Evolutionary conservation across 2,329 filamentous ascomycete species (phyloP).

Genomic region (Fusarium annulatum): DNA sequence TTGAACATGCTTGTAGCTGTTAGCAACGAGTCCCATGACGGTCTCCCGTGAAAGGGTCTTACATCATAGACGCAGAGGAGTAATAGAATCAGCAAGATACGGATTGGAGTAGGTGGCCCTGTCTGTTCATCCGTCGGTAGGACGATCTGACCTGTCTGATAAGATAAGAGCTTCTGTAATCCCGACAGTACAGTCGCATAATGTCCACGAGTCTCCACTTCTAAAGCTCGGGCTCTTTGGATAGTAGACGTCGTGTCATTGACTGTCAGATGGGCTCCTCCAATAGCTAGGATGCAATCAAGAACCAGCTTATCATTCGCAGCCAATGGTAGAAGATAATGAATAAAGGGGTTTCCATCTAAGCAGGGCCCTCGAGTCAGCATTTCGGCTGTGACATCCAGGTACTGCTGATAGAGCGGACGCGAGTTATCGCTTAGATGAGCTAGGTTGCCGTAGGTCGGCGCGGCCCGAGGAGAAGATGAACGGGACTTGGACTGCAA

Average conservation of each 20-base stretch:
- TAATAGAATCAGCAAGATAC: background rate
- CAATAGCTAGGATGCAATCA: constrained; percentile 16
- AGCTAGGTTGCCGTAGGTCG: constrained; percentile 6
- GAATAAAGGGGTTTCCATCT: constrained; percentile 14
- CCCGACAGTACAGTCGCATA: background rate
- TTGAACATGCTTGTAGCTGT: background rate
- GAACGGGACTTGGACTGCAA: background rate
- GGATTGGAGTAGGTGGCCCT: background rate
- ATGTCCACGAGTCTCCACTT: constrained; percentile 6
- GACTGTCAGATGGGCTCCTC: background rate
- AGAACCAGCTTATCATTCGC: background rate
- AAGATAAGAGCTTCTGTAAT: background rate
- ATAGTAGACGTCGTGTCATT: background rate
- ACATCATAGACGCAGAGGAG: constrained; percentile 16
- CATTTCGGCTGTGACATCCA: background rate
- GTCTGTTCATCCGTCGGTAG: background rate
- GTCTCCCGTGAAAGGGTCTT: no score
- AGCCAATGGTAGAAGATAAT: constrained; percentile 12
- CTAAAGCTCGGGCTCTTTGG: background rate
- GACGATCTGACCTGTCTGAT: background rate
- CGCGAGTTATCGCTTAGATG: constrained; percentile 4
- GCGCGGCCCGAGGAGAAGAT: background rate
- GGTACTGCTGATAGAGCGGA: constrained; percentile 15
- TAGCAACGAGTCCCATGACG: background rate
- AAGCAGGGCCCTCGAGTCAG: background rate